These are phyloP conservation scores for Lepiota brunneoincarnata DNA, from an alignment of 768 basidiomycete genomes.

Conservation along the genomic window DNA sequence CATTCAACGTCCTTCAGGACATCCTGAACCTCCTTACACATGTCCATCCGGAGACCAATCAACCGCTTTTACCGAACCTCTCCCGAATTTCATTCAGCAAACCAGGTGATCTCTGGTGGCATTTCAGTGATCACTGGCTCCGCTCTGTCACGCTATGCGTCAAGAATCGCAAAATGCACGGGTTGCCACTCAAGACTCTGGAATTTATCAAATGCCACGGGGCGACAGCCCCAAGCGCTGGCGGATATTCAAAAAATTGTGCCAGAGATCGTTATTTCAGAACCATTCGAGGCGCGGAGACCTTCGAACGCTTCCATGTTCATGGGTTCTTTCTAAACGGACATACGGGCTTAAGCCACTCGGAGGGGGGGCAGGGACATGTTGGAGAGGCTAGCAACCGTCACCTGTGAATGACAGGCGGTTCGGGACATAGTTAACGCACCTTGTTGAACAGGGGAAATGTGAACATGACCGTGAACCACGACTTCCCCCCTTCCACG, in stretches of 20 bases:
- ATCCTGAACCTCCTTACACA: slow-evolving; percentile 21
- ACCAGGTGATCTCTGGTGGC: slow-evolving; percentile 30
- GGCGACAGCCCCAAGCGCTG: slow-evolving; percentile 6
- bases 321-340: slow-evolving; percentile 1
- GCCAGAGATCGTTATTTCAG: slow-evolving; percentile 6
- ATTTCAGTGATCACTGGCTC: slow-evolving; percentile 29
- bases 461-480: no score
- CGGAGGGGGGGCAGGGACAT: no score
- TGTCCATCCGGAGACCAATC: background rate
- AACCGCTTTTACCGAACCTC: slow-evolving; percentile 23
- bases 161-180: slow-evolving; percentile 13
- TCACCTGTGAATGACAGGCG: no score
- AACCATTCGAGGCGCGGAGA: slow-evolving; percentile 3
- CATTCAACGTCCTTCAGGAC: slow-evolving; percentile 27
- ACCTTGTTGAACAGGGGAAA: no score
- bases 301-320: background rate
- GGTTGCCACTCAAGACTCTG: slow-evolving; percentile 17
- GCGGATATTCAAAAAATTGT: slow-evolving; percentile 10
- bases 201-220: slow-evolving; percentile 29
- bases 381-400: no score
- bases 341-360: background rate
- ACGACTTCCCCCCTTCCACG: no score
- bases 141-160: slow-evolving; percentile 16
- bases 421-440: no score
- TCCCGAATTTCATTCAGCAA: slow-evolving; percentile 28